phyloP scores from a whole-genome alignment of 495 filamentous ascomycete species.

The Aspergillus hancockii region DNA sequence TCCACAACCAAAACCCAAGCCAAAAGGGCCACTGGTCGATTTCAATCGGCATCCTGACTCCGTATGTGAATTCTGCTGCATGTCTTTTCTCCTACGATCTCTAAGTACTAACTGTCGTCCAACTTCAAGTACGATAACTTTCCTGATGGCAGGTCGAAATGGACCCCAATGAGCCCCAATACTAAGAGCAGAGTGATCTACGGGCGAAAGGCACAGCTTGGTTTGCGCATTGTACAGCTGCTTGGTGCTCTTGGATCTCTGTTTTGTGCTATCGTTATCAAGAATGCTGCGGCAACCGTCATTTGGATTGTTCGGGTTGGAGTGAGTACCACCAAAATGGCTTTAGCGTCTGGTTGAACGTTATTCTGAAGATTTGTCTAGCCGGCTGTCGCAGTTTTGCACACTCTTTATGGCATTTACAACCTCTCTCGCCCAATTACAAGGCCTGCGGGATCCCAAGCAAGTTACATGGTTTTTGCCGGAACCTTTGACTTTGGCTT shows the following conservation, averaged over 20 bases:
- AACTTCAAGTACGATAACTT: conserved; percentile 45
- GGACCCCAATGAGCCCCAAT: conserved; percentile 66
- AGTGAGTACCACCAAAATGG: conserved; percentile 47
- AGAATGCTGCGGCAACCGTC: conserved; percentile 56
- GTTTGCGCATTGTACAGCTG: conserved; percentile 63
- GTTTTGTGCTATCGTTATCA: conserved; percentile 71
- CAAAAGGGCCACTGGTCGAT: conserved; percentile 70
- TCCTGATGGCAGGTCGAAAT: conserved; percentile 51
- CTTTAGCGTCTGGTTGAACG: background rate
- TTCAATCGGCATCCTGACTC: conserved; percentile 81
- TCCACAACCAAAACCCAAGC: conserved; percentile 58
- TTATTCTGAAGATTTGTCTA: conserved; percentile 25
- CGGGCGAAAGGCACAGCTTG: conserved; percentile 64
- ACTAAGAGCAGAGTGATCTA: conserved; percentile 70
- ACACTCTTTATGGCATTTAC: conserved; percentile 73
- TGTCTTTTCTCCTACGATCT: background rate
- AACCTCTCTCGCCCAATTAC: conserved; percentile 68
- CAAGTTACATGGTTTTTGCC: conserved; percentile 83
- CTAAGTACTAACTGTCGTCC: conserved; percentile 15
- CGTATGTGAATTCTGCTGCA: conserved; percentile 41
- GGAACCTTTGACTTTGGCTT: conserved; percentile 68
- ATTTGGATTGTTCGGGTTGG: conserved; percentile 78
- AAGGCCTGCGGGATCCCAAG: conserved; percentile 73
- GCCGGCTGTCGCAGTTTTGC: conserved; percentile 71
- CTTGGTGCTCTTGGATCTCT: conserved; percentile 68